Evolutionary conservation across 83 land plant species (phyloP).

Genomic region (Thuja plicata): DNA sequence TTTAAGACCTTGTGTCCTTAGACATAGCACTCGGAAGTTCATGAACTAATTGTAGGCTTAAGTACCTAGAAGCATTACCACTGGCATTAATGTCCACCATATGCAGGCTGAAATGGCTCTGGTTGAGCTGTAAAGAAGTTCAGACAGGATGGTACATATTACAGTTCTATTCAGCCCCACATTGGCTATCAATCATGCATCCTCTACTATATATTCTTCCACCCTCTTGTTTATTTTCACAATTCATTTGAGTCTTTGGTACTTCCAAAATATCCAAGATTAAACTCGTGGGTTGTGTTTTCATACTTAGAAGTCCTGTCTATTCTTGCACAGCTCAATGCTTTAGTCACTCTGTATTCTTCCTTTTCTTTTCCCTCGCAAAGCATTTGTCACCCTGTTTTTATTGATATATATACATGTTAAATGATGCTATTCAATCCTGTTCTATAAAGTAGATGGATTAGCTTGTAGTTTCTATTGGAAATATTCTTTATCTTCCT

Average conservation of each 20-base stretch:
- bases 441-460: background rate
- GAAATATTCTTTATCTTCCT: background rate
- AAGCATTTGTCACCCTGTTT: background rate
- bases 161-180: background rate
- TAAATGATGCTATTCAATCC: background rate
- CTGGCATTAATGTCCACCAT: background rate
- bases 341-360: background rate
- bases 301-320: background rate
- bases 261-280: background rate
- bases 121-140: slow-evolving; percentile 12
- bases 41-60: background rate
- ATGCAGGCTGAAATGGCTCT: background rate
- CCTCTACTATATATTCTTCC: background rate
- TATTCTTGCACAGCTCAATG: background rate
- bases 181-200: slow-evolving; percentile 1
- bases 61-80: background rate
- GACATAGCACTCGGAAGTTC: background rate
- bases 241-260: background rate
- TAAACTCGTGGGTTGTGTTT: background rate
- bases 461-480: background rate
- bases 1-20: background rate
- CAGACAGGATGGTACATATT: background rate
- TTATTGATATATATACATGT: background rate
- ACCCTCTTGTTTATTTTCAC: background rate
- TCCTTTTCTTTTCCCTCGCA: no score